Evolutionary conservation across 176 grass and related monocot species (phyloP).

Genomic region (Leersia perrieri): DNA sequence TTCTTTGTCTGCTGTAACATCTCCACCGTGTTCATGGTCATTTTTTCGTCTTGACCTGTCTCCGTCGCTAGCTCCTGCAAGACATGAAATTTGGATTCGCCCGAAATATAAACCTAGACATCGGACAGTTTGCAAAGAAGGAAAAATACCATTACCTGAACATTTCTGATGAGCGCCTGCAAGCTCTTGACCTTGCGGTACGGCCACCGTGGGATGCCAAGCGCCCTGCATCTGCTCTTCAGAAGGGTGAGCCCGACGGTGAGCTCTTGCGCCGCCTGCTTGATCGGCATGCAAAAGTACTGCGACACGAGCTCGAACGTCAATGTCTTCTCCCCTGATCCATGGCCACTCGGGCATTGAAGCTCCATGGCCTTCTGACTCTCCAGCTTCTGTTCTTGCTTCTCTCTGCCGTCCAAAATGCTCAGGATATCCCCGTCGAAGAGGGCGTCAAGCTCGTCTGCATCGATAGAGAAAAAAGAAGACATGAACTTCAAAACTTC

Average conservation of each 20-base stretch:
- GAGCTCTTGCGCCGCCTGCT: conserved; percentile 50
- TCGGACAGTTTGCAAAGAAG: neutral
- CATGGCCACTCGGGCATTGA: neutral
- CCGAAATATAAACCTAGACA: no score
- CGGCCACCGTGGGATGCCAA: conserved; percentile 55
- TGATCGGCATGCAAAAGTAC: conserved; percentile 56
- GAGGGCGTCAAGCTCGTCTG: conserved; percentile 6
- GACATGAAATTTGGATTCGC: neutral
- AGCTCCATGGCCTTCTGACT: neutral
- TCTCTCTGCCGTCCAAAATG: conserved; percentile 1
- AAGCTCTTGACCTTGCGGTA: conserved; percentile 62
- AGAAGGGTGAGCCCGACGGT: conserved; percentile 48
- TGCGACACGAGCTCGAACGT: conserved; percentile 35
- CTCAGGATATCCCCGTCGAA: neutral
- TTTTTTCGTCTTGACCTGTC: neutral
- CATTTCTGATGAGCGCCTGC: conserved; percentile 45
- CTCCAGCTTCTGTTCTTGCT: neutral
- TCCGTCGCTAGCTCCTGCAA: conserved; percentile 22
- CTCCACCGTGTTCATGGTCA: neutral
- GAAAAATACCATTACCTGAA: conserved; percentile 31
- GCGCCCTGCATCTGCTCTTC: conserved; percentile 52
- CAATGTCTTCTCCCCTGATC: conserved; percentile 4
- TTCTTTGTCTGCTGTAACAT: conserved; percentile 31
- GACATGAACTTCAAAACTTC: neutral
- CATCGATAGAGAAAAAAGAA: conserved; percentile 9